A percentile compares a stretch with the other conserved stretches of the same genome.
Conservation (phyloP, 2,329 filamentous ascomycete species). For the Uncinocarpus reesii region DNA sequence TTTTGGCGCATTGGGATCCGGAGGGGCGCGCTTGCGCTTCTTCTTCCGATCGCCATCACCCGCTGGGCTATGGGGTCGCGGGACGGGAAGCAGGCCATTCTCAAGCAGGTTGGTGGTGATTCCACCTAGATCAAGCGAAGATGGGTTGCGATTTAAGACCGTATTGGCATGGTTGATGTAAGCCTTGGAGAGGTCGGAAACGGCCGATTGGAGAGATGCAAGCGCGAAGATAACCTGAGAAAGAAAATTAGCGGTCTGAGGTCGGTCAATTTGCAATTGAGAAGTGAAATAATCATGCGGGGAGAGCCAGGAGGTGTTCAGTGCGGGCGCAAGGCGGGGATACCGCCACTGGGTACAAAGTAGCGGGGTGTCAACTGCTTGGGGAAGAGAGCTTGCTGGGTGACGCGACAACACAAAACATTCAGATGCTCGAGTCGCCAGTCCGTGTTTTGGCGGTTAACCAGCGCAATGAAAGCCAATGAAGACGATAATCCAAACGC, state of each 20-base stretch:
- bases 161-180: constrained; percentile 84
- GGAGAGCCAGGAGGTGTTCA: too few species aligned
- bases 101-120: constrained; percentile 37
- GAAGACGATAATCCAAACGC: too few species aligned
- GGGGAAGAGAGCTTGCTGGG: too few species aligned
- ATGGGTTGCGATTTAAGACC: constrained; percentile 55
- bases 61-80: constrained; percentile 17
- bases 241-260: constrained; percentile 22
- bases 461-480: background rate
- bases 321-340: too few species aligned
- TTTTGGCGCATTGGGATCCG: constrained; percentile 91
- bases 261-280: too few species aligned
- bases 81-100: constrained; percentile 35
- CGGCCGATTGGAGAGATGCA: constrained; percentile 65
- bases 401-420: constrained; percentile 5
- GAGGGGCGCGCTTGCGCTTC: constrained; percentile 77
- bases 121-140: constrained; percentile 45
- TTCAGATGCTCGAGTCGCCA: background rate
- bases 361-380: background rate
- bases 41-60: constrained; percentile 56
- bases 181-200: constrained; percentile 68
- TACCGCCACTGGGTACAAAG: background rate
- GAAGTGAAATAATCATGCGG: background rate
- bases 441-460: background rate
- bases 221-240: constrained; percentile 66